Percentiles rank a stretch among this genome's conserved stretches.
Evolutionary conservation across 2,329 filamentous ascomycete species (phyloP).

Genomic region (Cordyceps cateniannulata): DNA sequence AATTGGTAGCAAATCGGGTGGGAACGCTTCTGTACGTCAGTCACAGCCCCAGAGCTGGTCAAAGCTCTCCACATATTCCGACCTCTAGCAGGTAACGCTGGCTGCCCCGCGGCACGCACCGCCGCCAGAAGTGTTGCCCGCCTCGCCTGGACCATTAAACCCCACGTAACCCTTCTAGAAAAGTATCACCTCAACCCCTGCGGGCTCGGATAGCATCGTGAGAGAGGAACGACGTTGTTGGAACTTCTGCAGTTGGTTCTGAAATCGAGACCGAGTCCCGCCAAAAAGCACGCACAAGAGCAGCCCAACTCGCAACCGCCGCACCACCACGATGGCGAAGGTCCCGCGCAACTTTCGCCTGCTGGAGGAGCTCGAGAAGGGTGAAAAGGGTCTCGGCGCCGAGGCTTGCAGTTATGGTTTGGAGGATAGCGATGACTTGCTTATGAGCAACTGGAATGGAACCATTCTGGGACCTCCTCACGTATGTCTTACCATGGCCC

Average conservation of each 20-base stretch:
- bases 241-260: not conserved
- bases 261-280: not conserved
- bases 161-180: not conserved
- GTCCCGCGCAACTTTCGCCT: constrained; percentile 94
- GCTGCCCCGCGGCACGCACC: constrained; percentile 11
- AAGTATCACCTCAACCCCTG: not conserved
- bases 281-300: not conserved
- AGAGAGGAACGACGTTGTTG: not conserved
- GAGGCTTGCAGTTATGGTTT: constrained; percentile 97
- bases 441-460: constrained; percentile 98
- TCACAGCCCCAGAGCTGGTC: not conserved
- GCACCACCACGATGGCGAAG: constrained; percentile 41
- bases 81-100: not conserved
- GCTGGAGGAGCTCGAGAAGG: constrained; percentile 96
- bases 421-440: constrained; percentile 85
- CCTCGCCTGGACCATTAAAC: not conserved
- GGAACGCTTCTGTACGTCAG: not conserved
- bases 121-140: not conserved
- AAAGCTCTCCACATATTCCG: not conserved
- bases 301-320: not conserved
- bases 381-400: constrained; percentile 93
- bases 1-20: too few species aligned
- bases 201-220: not conserved
- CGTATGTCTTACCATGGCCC: constrained; percentile 47
- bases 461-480: constrained; percentile 96